Evolutionary conservation across 139 green algal species (phyloP), one percentile per base, ranked within the genome.

Genomic region (Yamagishiella unicocca): DNA sequence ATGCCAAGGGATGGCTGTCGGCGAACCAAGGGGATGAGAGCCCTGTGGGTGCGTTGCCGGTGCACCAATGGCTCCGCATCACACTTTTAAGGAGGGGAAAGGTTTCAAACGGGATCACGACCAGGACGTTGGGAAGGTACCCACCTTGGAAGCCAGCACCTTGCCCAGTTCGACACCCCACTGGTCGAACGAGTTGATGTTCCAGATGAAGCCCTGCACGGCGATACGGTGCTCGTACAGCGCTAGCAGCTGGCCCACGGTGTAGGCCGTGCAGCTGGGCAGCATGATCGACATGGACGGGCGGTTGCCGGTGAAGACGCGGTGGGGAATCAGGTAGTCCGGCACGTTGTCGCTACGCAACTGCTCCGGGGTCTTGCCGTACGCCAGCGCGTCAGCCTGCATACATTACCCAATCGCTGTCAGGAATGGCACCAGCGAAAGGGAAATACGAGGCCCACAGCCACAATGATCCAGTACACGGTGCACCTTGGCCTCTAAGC

Each of bases 151-250:
- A 37, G 96, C 96, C 78, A 98, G 95, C 89, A 98, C 96, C 94
- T 99, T 99, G 90, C 98, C 98, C 83, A 99, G 96, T 91, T 99
- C 98, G 84, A 99, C 98, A 42, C 98, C 98, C 98, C 98, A 99
- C 94, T 99, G 98, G 94, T 99, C 98, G 89, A 99, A 99, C 4
- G 90, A 96, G 95, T 99, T 99, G 87, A 99, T 96, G 86, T 96
- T 97, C 98, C 98, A 99, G 35, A 99, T 90, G 84, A 99, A 99
- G 80, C 98, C 98, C 91, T 97, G 91, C 73, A 93, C 94, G 21
- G 98, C 98, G 29, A 99, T 94, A 29, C 97, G 93, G 95, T 99
- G 94, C 95, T 99, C 98, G 88, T 99, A 99, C 81, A 99, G 90
- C 24, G 96, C 83, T 68, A 99, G 95, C 73, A 99, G 92, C 94